These are phyloP conservation scores for Lasiodiplodia hormozganensis DNA, from an alignment of 2,329 filamentous ascomycete species.

Conservation along the genomic window DNA sequence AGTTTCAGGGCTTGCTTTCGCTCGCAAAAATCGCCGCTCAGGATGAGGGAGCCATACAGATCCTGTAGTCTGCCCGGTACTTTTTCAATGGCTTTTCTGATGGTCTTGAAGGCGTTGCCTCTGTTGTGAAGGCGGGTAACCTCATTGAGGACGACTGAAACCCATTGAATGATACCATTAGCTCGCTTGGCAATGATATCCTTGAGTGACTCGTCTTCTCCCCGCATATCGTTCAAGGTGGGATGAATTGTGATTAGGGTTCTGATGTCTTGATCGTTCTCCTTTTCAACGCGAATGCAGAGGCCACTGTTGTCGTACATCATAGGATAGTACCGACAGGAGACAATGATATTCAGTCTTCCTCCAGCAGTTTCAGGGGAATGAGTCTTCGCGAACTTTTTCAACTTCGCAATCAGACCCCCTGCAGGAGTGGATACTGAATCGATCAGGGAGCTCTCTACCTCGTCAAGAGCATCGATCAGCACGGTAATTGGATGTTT, in stretches of 20 bases:
- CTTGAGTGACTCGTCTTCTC: background rate
- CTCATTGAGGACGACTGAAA: background rate
- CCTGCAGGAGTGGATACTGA: no score
- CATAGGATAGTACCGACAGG: background rate
- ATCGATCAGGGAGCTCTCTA: no score
- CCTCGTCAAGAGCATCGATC: background rate
- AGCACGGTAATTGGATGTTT: background rate
- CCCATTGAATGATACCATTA: background rate
- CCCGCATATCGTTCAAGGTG: rapidly evolving
- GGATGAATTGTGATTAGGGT: background rate
- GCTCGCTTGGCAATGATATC: background rate
- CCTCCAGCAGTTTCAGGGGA: background rate
- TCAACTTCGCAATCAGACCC: no score
- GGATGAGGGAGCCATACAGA: background rate
- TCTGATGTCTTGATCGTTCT: background rate
- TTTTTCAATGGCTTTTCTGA: background rate
- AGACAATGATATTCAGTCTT: background rate
- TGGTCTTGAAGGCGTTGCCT: background rate
- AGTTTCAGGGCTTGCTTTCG: background rate
- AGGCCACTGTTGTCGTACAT: background rate
- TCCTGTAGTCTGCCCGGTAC: background rate
- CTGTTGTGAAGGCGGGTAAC: background rate
- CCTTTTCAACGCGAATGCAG: background rate
- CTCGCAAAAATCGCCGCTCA: background rate
- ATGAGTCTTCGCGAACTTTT: background rate